These are phyloP conservation scores for Ceriops tagal DNA, from an alignment of 345 rosid genomes.

Conservation along the genomic window DNA sequence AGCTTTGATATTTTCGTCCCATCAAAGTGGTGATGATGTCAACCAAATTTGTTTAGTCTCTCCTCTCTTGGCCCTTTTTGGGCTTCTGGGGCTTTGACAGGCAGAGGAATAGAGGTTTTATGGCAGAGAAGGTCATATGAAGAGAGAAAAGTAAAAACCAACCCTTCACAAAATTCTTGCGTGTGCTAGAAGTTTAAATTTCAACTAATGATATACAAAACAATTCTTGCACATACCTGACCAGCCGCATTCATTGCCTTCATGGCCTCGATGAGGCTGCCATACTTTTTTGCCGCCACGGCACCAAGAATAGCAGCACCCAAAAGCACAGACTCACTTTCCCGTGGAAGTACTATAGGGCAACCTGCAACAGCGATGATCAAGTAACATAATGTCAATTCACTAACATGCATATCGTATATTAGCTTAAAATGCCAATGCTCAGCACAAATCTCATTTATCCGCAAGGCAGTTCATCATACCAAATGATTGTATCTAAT, in stretches of 20 bases:
- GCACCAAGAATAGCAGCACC: slow-evolving; percentile 97
- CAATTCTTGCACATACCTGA: slow-evolving; percentile 41
- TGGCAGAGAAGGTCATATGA: too few relatives aligned
- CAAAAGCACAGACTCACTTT: slow-evolving; percentile 78
- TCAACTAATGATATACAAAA: neutral
- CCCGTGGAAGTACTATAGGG: slow-evolving; percentile 82
- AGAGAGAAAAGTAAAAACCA: too few relatives aligned
- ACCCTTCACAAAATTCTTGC: too few relatives aligned
- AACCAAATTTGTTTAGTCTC: too few relatives aligned
- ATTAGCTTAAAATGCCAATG: neutral
- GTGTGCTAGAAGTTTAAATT: neutral
- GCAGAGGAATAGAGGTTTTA: too few relatives aligned
- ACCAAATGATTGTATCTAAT: too few relatives aligned
- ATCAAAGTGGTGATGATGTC: too few relatives aligned
- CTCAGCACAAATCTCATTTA: neutral
- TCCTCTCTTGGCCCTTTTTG: too few relatives aligned
- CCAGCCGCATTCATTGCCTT: slow-evolving; percentile 83
- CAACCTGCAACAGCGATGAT: slow-evolving; percentile 49
- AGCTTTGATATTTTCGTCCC: too few relatives aligned
- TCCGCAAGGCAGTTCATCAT: neutral
- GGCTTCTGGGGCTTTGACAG: too few relatives aligned
- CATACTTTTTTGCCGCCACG: slow-evolving; percentile 70
- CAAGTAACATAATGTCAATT: neutral
- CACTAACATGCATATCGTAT: neutral
- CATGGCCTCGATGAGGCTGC: slow-evolving; percentile 75